Evolutionary conservation across 148 eudicot species (phyloP).

Genomic region (Fagopyrum esculentum): DNA sequence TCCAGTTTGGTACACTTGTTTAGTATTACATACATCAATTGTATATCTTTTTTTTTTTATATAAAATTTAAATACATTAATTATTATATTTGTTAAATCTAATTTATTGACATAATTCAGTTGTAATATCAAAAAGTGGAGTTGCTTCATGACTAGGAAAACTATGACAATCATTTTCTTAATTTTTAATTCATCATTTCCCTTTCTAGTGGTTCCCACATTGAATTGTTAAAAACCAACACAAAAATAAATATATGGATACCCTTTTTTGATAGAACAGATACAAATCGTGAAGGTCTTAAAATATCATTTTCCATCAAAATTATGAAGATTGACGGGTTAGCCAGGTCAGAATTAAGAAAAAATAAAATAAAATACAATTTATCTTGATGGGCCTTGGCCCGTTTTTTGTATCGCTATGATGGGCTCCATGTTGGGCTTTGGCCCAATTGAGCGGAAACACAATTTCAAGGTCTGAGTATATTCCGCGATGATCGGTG

Average conservation of each 20-base stretch:
- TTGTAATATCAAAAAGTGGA: neutral
- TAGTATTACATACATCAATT: too few relatives aligned
- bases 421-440: neutral
- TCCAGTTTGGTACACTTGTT: neutral
- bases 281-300: neutral
- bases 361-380: neutral
- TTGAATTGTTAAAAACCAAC: neutral
- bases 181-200: neutral
- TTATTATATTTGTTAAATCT: too few relatives aligned
- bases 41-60: too few relatives aligned
- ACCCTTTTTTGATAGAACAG: neutral
- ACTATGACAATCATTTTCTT: neutral
- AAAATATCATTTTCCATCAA: neutral
- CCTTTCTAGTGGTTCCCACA: neutral
- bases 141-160: conserved; percentile 3
- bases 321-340: neutral
- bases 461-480: neutral
- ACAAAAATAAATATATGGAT: neutral
- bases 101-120: too few relatives aligned
- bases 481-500: neutral
- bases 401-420: neutral
- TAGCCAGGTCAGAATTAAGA: neutral
- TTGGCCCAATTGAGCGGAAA: neutral
- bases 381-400: neutral
- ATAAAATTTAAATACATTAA: too few relatives aligned